These are phyloP conservation scores for Aspergillus neotritici DNA, from an alignment of 2,329 filamentous ascomycete genomes.

Conservation along the genomic window DNA sequence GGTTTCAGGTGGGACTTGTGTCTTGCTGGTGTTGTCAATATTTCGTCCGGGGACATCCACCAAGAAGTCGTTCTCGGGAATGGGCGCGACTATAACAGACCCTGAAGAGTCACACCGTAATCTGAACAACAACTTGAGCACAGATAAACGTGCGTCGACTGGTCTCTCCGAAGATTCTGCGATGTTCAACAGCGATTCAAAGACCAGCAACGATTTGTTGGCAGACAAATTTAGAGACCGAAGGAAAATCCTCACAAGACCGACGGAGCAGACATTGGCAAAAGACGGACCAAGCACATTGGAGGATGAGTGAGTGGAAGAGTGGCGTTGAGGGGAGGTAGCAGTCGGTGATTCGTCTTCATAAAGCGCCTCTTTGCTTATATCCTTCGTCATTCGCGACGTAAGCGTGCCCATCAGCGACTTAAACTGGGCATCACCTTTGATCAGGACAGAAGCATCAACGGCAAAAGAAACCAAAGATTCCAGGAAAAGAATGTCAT, in stretches of 20 bases:
- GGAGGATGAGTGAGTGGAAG: conserved; percentile 26
- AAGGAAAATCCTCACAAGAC: conserved; percentile 71
- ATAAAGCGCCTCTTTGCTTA: conserved; percentile 23
- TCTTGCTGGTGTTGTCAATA: conserved; percentile 44
- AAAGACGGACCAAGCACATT: conserved; percentile 29
- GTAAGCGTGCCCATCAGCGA: conserved; percentile 29
- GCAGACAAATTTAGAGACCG: conserved; percentile 62
- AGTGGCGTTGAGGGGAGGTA: conserved; percentile 26
- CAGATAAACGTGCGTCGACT: conserved; percentile 64
- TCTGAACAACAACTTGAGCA: conserved; percentile 74
- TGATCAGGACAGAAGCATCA: conserved; percentile 25
- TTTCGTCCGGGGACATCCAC: conserved; percentile 66
- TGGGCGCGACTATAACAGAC: conserved; percentile 64
- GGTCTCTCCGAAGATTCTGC: conserved; percentile 57
- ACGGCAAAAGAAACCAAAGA: conserved; percentile 37
- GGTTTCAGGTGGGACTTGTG: conserved; percentile 40
- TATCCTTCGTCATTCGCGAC: conserved; percentile 33
- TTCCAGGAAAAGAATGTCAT: conserved; percentile 35
- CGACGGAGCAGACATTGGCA: conserved; percentile 62
- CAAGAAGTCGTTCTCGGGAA: conserved; percentile 66
- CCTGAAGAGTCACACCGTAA: conserved; percentile 77
- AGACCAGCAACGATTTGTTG: conserved; percentile 59
- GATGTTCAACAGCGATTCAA: conserved; percentile 59
- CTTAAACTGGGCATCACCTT: conserved; percentile 29
- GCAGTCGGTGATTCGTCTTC: conserved; percentile 39